Percentiles rank a stretch among this genome's conserved stretches.
These are phyloP conservation scores for Torulaspora globosa DNA, from an alignment of 1,139 yeast species.

Conservation along the genomic window DNA sequence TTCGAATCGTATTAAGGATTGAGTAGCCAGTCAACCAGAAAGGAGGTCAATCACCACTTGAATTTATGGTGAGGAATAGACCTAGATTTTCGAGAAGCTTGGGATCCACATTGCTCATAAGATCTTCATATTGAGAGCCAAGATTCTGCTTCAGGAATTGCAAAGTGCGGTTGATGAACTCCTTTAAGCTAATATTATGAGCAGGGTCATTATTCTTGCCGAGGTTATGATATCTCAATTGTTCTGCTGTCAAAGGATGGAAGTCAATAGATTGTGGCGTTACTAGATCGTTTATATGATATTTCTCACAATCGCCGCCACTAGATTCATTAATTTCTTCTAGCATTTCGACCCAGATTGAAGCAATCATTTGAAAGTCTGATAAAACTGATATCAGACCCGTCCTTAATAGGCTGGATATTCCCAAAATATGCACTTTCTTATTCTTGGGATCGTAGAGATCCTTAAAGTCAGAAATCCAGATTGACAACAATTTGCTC, in stretches of 20 bases:
- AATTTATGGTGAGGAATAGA: constrained; percentile 30
- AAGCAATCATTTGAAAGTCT: constrained; percentile 43
- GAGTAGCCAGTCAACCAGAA: neutral
- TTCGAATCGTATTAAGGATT: neutral
- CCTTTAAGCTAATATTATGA: constrained; percentile 49
- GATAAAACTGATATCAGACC: constrained; percentile 34
- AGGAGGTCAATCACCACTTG: constrained; percentile 7
- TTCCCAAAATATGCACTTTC: constrained; percentile 60
- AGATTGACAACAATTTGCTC: constrained; percentile 34
- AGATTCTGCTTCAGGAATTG: constrained; percentile 31
- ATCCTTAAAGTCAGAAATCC: constrained; percentile 36
- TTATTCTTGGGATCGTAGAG: constrained; percentile 58
- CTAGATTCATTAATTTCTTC: constrained; percentile 69
- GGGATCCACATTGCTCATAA: constrained; percentile 29
- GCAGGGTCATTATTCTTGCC: constrained; percentile 54
- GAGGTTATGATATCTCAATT: constrained; percentile 48
- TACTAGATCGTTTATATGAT: constrained; percentile 49
- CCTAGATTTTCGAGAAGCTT: constrained; percentile 37
- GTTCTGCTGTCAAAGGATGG: constrained; percentile 49
- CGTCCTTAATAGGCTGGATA: constrained; percentile 44
- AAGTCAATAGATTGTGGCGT: constrained; percentile 34
- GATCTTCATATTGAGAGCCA: constrained; percentile 34
- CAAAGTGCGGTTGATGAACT: constrained; percentile 36
- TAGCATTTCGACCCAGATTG: constrained; percentile 54
- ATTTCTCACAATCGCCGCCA: constrained; percentile 60